Evolutionary conservation across 257 asterid species (phyloP).

Genomic region (Penstemon eatonii): DNA sequence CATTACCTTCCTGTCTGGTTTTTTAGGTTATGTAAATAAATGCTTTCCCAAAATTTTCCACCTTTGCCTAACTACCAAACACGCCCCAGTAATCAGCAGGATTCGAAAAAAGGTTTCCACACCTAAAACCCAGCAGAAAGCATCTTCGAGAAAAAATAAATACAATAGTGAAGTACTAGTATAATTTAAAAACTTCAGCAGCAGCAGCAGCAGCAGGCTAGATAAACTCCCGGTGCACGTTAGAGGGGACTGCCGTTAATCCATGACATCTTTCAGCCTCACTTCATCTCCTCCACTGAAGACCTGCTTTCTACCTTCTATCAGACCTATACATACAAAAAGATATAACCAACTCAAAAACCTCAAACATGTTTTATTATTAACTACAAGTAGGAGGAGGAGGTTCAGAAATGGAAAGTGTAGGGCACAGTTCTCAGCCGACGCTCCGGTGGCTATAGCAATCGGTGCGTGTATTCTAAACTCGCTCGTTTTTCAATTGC

Average conservation of each 20-base stretch:
- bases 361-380: slow-evolving; percentile 25
- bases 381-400: slow-evolving; percentile 30
- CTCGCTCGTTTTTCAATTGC: slow-evolving; percentile 66
- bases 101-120: not conserved
- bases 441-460: slow-evolving; percentile 73
- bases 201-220: not conserved
- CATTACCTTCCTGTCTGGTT: too few species aligned
- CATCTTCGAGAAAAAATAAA: not conserved
- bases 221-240: slow-evolving; percentile 32
- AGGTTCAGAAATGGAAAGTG: slow-evolving; percentile 56
- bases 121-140: not conserved
- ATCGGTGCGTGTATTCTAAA: slow-evolving; percentile 84
- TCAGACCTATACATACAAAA: slow-evolving; percentile 35
- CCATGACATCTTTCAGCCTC: slow-evolving; percentile 56
- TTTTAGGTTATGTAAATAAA: too few species aligned
- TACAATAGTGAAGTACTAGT: too few species aligned
- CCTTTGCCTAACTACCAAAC: not conserved
- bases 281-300: slow-evolving; percentile 26
- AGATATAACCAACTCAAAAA: slow-evolving; percentile 32
- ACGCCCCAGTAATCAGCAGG: not conserved
- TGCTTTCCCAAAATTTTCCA: not conserved
- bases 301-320: slow-evolving; percentile 33
- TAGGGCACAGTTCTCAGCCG: slow-evolving; percentile 76
- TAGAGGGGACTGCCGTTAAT: slow-evolving; percentile 36
- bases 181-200: not conserved